phyloP scores from a whole-genome alignment of 495 filamentous ascomycete genomes.

The Niebla homalea region DNA sequence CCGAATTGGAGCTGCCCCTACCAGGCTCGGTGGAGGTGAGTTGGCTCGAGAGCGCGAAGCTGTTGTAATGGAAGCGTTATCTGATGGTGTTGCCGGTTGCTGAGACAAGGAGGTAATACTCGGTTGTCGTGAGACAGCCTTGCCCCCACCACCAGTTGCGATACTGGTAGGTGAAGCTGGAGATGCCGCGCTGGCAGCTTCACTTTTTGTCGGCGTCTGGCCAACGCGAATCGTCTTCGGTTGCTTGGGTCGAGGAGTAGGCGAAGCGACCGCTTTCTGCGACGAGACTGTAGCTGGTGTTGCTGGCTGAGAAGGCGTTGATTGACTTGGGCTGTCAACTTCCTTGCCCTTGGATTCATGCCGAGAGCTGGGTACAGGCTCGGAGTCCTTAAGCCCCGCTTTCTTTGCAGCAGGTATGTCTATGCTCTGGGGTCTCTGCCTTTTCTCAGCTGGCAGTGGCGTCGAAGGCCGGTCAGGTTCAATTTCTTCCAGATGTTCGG shows the following conservation, averaged over 20 bases:
- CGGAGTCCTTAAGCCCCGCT: slow-evolving; percentile 22
- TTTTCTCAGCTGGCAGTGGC: slow-evolving; percentile 31
- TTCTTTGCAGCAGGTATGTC: slow-evolving; percentile 48
- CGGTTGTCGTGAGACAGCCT: slow-evolving; percentile 40
- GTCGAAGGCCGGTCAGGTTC: slow-evolving; percentile 27
- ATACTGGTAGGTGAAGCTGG: slow-evolving; percentile 24
- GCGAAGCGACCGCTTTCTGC: slow-evolving; percentile 32
- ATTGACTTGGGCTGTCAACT: slow-evolving; percentile 2
- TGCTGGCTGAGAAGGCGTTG: slow-evolving; percentile 27
- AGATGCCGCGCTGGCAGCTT: slow-evolving; percentile 28
- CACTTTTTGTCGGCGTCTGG: slow-evolving; percentile 43
- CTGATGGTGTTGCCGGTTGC: slow-evolving; percentile 70
- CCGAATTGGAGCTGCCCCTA: slow-evolving; percentile 65
- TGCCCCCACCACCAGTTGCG: slow-evolving; percentile 24
- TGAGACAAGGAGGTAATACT: slow-evolving; percentile 45
- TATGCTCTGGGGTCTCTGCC: slow-evolving; percentile 44
- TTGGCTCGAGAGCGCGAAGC: slow-evolving; percentile 71
- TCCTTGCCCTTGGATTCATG: neutral
- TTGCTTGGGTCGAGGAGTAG: slow-evolving; percentile 29
- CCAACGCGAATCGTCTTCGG: slow-evolving; percentile 53
- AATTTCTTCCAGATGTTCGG: neutral
- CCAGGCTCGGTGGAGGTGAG: slow-evolving; percentile 66
- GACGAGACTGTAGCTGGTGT: slow-evolving; percentile 35
- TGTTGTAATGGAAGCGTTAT: slow-evolving; percentile 64
- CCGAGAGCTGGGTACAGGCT: slow-evolving; percentile 20